Percentiles rank a stretch among this genome's conserved stretches.
Evolutionary conservation across 2,329 filamentous ascomycete genomes (phyloP).

Genomic region (Xylaria sp.): DNA sequence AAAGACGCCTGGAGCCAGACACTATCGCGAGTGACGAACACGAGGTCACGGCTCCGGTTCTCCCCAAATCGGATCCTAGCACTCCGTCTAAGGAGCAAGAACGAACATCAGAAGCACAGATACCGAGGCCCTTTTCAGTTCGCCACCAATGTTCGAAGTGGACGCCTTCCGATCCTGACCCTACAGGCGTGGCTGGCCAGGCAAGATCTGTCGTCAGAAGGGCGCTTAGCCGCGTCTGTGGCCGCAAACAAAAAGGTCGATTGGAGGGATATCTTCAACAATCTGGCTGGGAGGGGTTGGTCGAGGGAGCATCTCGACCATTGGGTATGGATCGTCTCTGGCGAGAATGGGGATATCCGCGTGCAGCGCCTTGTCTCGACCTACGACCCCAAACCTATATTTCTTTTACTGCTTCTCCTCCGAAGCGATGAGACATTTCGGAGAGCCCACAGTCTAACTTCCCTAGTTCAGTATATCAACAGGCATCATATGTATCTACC

Average conservation of each 20-base stretch:
- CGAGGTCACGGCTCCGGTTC: slow-evolving; percentile 27
- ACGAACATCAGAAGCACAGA: slow-evolving; percentile 33
- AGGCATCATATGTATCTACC: slow-evolving; percentile 32
- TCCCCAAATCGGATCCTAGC: slow-evolving; percentile 44
- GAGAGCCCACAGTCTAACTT: slow-evolving; percentile 46
- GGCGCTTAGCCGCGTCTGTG: slow-evolving; percentile 30
- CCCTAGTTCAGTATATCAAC: slow-evolving; percentile 50
- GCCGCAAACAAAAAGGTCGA: slow-evolving; percentile 36
- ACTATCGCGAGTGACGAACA: slow-evolving; percentile 41
- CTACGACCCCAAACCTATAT: slow-evolving; percentile 52
- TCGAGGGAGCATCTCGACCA: slow-evolving; percentile 50
- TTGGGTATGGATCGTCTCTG: slow-evolving; percentile 56
- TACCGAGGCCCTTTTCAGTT: slow-evolving; percentile 34
- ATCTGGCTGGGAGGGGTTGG: slow-evolving; percentile 49
- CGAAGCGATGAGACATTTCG: slow-evolving; percentile 50
- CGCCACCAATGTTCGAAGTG: slow-evolving; percentile 37
- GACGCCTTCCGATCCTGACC: slow-evolving; percentile 46
- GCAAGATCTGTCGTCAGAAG: slow-evolving; percentile 41
- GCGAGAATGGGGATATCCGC: slow-evolving; percentile 49
- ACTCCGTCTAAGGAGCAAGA: slow-evolving; percentile 41
- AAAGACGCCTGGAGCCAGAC: slow-evolving; percentile 33
- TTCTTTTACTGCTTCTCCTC: slow-evolving; percentile 53
- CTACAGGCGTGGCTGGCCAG: slow-evolving; percentile 43
- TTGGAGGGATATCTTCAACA: slow-evolving; percentile 49
- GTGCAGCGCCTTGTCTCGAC: slow-evolving; percentile 51